Evolutionary conservation across 2,329 filamentous ascomycete genomes (phyloP).

Genomic region (Teratosphaeria epicoccoides): DNA sequence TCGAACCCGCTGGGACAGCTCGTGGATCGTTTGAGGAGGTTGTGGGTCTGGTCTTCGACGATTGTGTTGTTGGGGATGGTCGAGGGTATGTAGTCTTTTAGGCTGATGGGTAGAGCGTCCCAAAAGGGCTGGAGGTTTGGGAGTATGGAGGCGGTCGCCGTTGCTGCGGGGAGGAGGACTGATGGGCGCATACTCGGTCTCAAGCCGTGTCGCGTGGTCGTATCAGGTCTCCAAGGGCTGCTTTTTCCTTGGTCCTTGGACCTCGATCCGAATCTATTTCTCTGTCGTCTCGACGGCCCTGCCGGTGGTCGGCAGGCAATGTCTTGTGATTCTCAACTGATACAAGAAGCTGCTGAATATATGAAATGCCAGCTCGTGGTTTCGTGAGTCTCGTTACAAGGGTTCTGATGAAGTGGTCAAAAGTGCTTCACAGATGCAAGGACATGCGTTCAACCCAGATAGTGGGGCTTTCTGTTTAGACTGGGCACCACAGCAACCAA

Average conservation of each 20-base stretch:
- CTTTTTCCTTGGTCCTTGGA: background rate
- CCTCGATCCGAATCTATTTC: background rate
- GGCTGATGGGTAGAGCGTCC: constrained; percentile 17
- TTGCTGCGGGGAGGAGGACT: constrained; percentile 1
- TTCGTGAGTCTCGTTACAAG: background rate
- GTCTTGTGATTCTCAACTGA: background rate
- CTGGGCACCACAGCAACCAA: background rate
- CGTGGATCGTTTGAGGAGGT: constrained; percentile 26
- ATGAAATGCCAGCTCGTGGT: background rate
- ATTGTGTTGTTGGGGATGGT: constrained; percentile 10
- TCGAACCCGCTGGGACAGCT: constrained; percentile 43
- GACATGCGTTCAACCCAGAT: too few species aligned
- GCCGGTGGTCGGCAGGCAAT: background rate
- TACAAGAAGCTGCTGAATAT: background rate
- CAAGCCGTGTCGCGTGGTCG: background rate
- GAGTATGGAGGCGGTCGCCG: constrained; percentile 15
- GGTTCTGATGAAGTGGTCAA: background rate
- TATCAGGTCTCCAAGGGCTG: background rate
- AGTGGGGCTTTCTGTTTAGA: background rate
- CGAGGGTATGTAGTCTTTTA: constrained; percentile 14
- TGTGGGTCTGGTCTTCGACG: constrained; percentile 6
- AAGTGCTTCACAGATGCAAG: background rate
- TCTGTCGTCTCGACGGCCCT: background rate
- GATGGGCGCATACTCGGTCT: background rate
- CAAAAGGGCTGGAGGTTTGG: constrained; percentile 21